Evolutionary conservation across 2,329 filamentous ascomycete species (phyloP).

Genomic region (Pyrenochaeta sp.): DNA sequence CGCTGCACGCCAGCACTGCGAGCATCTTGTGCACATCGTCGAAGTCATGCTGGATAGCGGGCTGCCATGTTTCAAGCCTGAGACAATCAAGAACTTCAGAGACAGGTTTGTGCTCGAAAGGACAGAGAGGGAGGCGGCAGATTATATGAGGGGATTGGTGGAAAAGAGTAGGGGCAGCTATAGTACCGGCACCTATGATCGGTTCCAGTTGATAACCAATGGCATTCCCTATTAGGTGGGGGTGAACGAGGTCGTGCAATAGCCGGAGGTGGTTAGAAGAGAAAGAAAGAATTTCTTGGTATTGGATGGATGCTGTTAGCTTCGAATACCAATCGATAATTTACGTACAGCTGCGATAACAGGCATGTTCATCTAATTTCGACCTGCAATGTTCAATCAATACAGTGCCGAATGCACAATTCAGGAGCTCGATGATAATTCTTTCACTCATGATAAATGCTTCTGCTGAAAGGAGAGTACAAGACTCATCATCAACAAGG

Average conservation of each 20-base stretch:
- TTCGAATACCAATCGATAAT: too few relatives aligned
- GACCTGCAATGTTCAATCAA: too few relatives aligned
- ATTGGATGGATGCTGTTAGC: too few relatives aligned
- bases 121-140: conserved; percentile 89
- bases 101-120: conserved; percentile 93
- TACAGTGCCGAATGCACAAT: too few relatives aligned
- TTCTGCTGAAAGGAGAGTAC: too few relatives aligned
- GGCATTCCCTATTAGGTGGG: conserved; percentile 83
- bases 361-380: too few relatives aligned
- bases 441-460: too few relatives aligned
- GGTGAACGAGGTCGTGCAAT: background rate
- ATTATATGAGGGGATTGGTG: conserved; percentile 90
- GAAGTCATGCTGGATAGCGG: conserved; percentile 95
- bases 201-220: conserved; percentile 96
- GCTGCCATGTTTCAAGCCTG: conserved; percentile 96
- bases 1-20: conserved; percentile 82
- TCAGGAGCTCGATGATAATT: too few relatives aligned
- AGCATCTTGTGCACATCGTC: conserved; percentile 90
- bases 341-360: too few relatives aligned
- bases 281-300: background rate
- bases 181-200: conserved; percentile 94
- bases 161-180: conserved; percentile 90
- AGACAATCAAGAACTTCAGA: conserved; percentile 90
- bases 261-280: background rate
- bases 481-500: too few relatives aligned